A percentile compares a stretch with the other conserved stretches of the same genome.
phyloP scores from a whole-genome alignment of 768 basidiomycete genomes.

The Rhizopogon vulgaris region DNA sequence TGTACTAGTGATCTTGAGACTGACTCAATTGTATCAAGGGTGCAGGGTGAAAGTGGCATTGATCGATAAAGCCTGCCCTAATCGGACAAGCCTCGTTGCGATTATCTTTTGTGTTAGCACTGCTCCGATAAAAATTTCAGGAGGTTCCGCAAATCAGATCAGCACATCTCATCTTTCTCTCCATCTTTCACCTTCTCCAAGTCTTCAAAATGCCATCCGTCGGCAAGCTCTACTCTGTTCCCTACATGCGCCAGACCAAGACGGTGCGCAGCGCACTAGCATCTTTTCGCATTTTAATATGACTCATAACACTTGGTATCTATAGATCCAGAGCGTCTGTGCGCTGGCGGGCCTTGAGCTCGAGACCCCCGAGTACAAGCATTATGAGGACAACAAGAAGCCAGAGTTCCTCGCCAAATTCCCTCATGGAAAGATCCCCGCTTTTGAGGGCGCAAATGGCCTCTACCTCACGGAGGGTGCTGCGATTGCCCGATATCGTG shows the following conservation, averaged over 20 bases:
- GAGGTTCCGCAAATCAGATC: background rate
- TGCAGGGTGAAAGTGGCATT: too few relatives aligned
- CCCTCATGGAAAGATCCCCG: conserved; percentile 80
- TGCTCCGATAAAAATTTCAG: conserved; percentile 17
- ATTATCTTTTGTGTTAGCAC: conserved; percentile 7
- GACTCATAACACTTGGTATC: conserved; percentile 2
- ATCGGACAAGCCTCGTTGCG: conserved; percentile 1
- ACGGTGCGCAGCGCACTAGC: conserved; percentile 29
- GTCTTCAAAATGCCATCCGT: conserved; percentile 44
- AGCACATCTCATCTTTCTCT: conserved; percentile 5
- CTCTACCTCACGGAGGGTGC: conserved; percentile 71
- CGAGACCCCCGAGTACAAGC: conserved; percentile 47
- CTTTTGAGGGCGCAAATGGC: conserved; percentile 70
- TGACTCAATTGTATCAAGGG: too few relatives aligned
- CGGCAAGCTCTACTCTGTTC: conserved; percentile 59
- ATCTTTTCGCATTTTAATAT: background rate
- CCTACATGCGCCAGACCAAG: conserved; percentile 36
- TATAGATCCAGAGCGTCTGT: conserved; percentile 49
- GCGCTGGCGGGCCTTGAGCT: conserved; percentile 55
- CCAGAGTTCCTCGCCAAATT: conserved; percentile 71
- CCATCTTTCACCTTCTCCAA: conserved; percentile 15
- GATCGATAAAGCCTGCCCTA: conserved; percentile 27
- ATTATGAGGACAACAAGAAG: conserved; percentile 62
- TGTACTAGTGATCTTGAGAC: too few relatives aligned
- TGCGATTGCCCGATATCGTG: conserved; percentile 86